Evolutionary conservation across 306 rosid species (phyloP).

Genomic region (Ormosia emarginata): DNA sequence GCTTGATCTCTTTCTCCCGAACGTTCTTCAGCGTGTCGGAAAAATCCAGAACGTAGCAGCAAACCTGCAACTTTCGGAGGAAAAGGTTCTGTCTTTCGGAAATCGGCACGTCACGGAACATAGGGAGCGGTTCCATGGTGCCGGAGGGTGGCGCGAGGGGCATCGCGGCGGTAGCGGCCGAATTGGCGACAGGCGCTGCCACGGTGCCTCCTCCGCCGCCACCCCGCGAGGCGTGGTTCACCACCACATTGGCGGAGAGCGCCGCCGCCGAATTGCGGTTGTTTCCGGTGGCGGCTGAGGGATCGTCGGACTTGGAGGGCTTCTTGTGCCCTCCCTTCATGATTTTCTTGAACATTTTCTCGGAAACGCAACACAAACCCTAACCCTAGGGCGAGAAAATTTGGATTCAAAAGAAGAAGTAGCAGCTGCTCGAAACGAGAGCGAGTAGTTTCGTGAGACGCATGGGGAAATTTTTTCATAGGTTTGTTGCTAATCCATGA

Average conservation of each 20-base stretch:
- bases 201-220: slow-evolving; percentile 22
- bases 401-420: slow-evolving; percentile 1
- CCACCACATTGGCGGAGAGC: slow-evolving; percentile 46
- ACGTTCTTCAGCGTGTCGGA: slow-evolving; percentile 67
- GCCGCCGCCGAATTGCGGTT: slow-evolving; percentile 43
- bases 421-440: slow-evolving; percentile 18
- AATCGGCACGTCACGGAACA: slow-evolving; percentile 65
- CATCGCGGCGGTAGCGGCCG: not conserved
- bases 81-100: slow-evolving; percentile 68
- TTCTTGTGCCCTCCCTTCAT: slow-evolving; percentile 79
- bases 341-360: slow-evolving; percentile 78
- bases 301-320: slow-evolving; percentile 91
- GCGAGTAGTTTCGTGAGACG: slow-evolving; percentile 22
- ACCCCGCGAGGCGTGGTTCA: slow-evolving; percentile 70
- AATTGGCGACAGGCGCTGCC: slow-evolving; percentile 16
- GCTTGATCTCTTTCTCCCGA: slow-evolving; percentile 86
- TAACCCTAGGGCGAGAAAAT: slow-evolving; percentile 45
- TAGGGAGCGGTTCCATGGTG: slow-evolving; percentile 60
- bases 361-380: slow-evolving; percentile 37
- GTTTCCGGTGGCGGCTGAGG: slow-evolving; percentile 38
- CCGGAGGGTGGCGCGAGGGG: slow-evolving; percentile 46
- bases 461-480: slow-evolving; percentile 31
- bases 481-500: slow-evolving; percentile 22
- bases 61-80: slow-evolving; percentile 60
- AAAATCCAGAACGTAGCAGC: slow-evolving; percentile 72